Base-by-base conservation (phyloP, 768 basidiomycete species). In the Thelephora aurantiotincta region DNA sequence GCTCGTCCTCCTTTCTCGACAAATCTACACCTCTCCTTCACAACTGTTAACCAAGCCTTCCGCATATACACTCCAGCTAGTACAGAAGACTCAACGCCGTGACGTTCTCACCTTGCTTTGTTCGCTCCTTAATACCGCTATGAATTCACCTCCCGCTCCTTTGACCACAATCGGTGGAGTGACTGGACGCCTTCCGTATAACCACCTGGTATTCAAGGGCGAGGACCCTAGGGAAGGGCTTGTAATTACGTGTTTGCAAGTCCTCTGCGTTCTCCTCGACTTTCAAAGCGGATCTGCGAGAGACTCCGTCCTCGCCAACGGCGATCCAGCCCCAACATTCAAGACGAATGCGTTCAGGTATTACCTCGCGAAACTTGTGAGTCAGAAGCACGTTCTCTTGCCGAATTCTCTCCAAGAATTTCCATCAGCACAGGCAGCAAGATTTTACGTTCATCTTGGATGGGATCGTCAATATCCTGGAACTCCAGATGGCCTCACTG, bases 61-160 rank as follows among this genome's bases (percentile, higher is more conserved):
- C 2, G 70, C 76, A 38, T 91, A 87, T 57, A 77, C 87, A 14
- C 72, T 85, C 6, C 76, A 89, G 58, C 69, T 89, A 43, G 81
- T 84, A 9, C 84, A 89, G 62, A 70, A 79, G 61, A 75, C 78
- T 46, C 71, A 82, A 50, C 74, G 90, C 48, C 76, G 84, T 37
- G 76, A 92, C 55, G 81, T 93, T n/a, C 71, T 99, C 48, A 92
- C 93, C 3, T 67, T 97, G 22, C 66, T 99, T 6, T 99, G 94
- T 63, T 97, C 93, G 3, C 67, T 96, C 41, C 68, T 99, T 50
- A 99, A 99, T 60, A 94, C 89, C 9, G 78, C 80, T 47, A 75
- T 88, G 73, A 87, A 82, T 61, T 76, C 81, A 0, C 63, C 78
- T 33, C 54, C 61, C 30, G 62, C 68, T 19, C 71, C 63, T 41